phyloP scores from a whole-genome alignment of 306 rosid genomes.

The Acacia crassicarpa region DNA sequence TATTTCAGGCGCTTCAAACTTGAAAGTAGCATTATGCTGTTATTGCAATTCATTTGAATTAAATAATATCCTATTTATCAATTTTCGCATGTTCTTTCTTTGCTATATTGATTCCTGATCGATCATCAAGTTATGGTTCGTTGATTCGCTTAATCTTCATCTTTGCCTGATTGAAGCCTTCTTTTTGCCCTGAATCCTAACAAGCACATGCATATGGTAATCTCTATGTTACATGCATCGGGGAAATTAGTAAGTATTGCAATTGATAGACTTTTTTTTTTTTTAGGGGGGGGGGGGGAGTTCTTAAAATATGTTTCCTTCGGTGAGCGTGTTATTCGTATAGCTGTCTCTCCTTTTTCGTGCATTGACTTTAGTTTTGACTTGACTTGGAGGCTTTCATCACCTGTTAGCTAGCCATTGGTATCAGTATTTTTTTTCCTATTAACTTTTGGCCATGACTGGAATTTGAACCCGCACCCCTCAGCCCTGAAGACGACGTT shows the following conservation, averaged over 20 bases:
- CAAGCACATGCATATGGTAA: not conserved
- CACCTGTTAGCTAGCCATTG: not conserved
- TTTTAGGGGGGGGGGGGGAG: not conserved
- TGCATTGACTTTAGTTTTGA: not conserved
- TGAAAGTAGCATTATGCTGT: not conserved
- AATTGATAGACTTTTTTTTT: not conserved
- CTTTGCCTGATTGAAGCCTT: not conserved
- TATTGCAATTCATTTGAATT: conserved; percentile 13
- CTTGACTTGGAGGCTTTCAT: not conserved
- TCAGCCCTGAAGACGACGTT: not conserved
- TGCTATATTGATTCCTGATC: not conserved
- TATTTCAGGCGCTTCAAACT: not conserved
- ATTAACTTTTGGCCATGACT: not conserved
- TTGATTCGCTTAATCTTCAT: not conserved
- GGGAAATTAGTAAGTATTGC: not conserved
- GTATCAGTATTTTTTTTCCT: not conserved
- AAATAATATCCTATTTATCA: not conserved
- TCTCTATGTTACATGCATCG: not conserved
- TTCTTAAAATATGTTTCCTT: not conserved
- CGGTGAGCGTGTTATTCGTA: not conserved
- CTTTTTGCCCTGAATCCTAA: not conserved
- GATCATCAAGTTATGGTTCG: conserved; percentile 13
- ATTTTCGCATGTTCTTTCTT: not conserved
- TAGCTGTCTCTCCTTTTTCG: not conserved
- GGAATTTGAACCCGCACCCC: not conserved